phyloP scores from a whole-genome alignment of 2,329 filamentous ascomycete genomes.

The Verticillium isaacii region DNA sequence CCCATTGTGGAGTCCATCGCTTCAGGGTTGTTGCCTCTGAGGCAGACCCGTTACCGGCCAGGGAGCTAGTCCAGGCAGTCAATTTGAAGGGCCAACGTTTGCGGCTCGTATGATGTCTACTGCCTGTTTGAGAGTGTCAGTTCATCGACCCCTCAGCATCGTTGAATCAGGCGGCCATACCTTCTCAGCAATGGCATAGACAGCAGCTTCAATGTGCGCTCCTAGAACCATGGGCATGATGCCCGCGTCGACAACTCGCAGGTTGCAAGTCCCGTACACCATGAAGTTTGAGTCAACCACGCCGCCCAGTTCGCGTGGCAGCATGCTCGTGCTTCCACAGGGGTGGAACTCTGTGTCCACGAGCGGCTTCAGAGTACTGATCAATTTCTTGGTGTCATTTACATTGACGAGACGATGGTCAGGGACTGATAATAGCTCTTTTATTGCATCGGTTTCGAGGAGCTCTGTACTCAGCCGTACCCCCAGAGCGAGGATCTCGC shows the following conservation, averaged over 20 bases:
- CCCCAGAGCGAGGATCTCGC: slow-evolving; percentile 18
- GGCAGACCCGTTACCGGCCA: not conserved
- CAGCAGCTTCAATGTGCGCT: slow-evolving; percentile 45
- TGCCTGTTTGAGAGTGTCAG: slow-evolving; percentile 23
- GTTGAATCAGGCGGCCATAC: slow-evolving; percentile 15
- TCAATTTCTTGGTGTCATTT: no score
- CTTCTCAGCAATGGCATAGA: slow-evolving; percentile 50
- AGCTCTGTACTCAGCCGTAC: slow-evolving; percentile 20
- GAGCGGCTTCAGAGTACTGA: slow-evolving; percentile 5
- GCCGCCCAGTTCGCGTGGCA: slow-evolving; percentile 36
- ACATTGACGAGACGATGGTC: no score
- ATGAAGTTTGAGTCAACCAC: slow-evolving; percentile 37
- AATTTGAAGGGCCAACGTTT: not conserved
- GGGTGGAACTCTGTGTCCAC: slow-evolving; percentile 32
- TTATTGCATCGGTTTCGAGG: slow-evolving; percentile 16
- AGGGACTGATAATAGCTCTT: no score
- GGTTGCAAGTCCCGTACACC: slow-evolving; percentile 42
- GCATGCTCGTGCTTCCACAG: slow-evolving; percentile 41
- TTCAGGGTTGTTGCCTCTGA: not conserved
- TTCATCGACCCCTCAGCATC: not conserved
- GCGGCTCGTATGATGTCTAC: slow-evolving; percentile 39
- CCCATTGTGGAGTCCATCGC: not conserved
- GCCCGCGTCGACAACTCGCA: slow-evolving; percentile 44
- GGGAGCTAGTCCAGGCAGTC: not conserved
- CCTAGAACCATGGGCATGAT: slow-evolving; percentile 43